A percentile compares a stretch with the other conserved stretches of the same genome.
Evolutionary conservation across 2,329 filamentous ascomycete species (phyloP).

Genomic region (Cytospora schulzeri): DNA sequence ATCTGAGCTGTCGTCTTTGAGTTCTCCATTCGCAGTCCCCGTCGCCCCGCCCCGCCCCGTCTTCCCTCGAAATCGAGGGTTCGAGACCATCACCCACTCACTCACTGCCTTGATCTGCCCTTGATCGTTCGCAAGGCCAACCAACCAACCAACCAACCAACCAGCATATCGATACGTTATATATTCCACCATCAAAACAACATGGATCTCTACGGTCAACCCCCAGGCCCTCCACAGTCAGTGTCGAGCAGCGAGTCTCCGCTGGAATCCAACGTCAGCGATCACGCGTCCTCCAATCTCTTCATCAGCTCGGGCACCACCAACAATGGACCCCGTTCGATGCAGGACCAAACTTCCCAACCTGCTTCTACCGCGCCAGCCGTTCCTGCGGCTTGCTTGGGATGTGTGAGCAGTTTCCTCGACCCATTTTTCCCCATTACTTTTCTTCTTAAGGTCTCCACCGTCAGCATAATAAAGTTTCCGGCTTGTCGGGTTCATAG

Average conservation of each 20-base stretch:
- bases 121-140: background rate
- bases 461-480: background rate
- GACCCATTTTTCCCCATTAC: background rate
- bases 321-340: constrained; percentile 24
- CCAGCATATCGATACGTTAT: background rate
- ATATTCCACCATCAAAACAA: background rate
- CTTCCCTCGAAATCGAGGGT: too few species aligned
- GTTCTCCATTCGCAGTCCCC: too few species aligned
- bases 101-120: background rate
- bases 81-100: too few species aligned
- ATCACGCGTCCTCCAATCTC: constrained; percentile 11
- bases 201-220: constrained; percentile 24
- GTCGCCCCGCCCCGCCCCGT: background rate
- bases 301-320: constrained; percentile 32
- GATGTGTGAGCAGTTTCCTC: constrained; percentile 50
- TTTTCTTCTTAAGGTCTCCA: constrained; percentile 2
- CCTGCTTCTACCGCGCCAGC: constrained; percentile 32
- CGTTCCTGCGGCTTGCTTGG: constrained; percentile 56
- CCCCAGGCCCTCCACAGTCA: constrained; percentile 10
- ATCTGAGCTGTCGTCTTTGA: background rate
- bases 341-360: constrained; percentile 17
- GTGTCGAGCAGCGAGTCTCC: constrained; percentile 24
- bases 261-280: constrained; percentile 24
- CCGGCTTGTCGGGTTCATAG: constrained; percentile 11
- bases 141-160: background rate